A percentile compares a stretch with the other conserved stretches of the same genome.
phyloP scores from a whole-genome alignment of 2,329 filamentous ascomycete species.

The Aureobasidium sp. region DNA sequence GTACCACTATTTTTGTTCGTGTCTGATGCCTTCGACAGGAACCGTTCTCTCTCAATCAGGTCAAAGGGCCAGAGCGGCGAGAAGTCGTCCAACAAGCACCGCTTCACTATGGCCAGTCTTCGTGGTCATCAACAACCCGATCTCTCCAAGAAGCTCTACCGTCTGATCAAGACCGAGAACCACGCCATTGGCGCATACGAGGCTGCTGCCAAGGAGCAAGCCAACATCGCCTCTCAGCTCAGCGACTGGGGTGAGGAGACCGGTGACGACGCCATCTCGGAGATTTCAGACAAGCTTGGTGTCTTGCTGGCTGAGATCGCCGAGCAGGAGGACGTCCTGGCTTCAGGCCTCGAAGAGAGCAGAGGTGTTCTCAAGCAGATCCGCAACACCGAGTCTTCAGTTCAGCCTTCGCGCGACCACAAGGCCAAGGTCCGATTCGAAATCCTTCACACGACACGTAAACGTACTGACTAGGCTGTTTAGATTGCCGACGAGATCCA shows the following conservation, averaged over 20 bases:
- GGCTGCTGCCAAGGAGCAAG: slow-evolving; percentile 72
- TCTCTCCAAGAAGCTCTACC: slow-evolving; percentile 79
- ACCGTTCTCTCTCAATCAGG: slow-evolving; percentile 62
- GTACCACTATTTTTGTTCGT: not conserved
- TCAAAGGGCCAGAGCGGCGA: slow-evolving; percentile 48
- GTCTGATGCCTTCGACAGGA: slow-evolving; percentile 11
- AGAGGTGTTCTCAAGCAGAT: slow-evolving; percentile 79
- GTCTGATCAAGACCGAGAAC: slow-evolving; percentile 92
- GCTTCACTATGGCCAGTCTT: slow-evolving; percentile 79
- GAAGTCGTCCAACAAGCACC: slow-evolving; percentile 47
- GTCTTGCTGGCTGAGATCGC: slow-evolving; percentile 88
- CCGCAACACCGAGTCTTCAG: slow-evolving; percentile 88
- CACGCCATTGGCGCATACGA: slow-evolving; percentile 78
- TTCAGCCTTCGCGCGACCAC: slow-evolving; percentile 83
- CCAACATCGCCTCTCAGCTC: slow-evolving; percentile 78
- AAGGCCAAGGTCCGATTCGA: slow-evolving; percentile 55
- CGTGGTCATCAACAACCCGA: slow-evolving; percentile 80
- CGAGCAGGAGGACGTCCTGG: slow-evolving; percentile 85
- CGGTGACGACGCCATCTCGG: slow-evolving; percentile 74
- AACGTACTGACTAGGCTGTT: not conserved
- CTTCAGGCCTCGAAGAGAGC: slow-evolving; percentile 79
- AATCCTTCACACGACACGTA: not conserved
- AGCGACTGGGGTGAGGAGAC: slow-evolving; percentile 96
- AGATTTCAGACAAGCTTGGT: slow-evolving; percentile 91
- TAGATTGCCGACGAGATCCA: slow-evolving; percentile 83